Evolutionary conservation across 306 rosid genomes (phyloP), one percentile per base, ranked within the genome.

Genomic region (Gleditsia sinensis): DNA sequence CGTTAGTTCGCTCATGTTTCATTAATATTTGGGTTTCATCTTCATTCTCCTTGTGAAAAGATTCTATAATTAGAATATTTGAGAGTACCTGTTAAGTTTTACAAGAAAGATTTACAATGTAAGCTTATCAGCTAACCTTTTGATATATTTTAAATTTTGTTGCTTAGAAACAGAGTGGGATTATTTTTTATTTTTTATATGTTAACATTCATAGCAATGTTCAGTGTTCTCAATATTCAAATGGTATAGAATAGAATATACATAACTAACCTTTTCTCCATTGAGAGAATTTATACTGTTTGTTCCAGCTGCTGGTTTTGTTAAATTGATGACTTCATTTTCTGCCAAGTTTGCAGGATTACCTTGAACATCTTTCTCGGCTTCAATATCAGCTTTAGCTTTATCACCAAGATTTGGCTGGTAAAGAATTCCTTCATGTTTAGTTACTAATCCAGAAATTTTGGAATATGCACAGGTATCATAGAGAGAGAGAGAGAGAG

Each of bases 31-130:
- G 43, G 4, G 45, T 25, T 19, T 46, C 43, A 46, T 19, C 74
- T 78, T 68, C 83, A 60, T 74, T 55, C 66, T 67, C 66, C 16
- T 3, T 69, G 3, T 33, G 32, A 39, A 77, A 53, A 37, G 85
- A 77, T 51, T 72, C 76, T 65, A 17, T n/a, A 34, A 50, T 59
- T 53, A 58, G 50, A 45, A 68, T 45, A 48, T 78, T 54, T 0
- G 67, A 70, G 11, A 54, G 54, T 16, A 70, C 76, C 85, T 75
- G 67, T 25, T 42, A 0, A 61, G 21, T 54, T 39, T 60, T 43
- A 12, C 42, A 45, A 53, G 55, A 56, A 63, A 19, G 2, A 56
- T 40, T 45, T 16, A 49, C 7, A 50, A 62, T 19, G 67, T 36
- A 32, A 67, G 9, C 45, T 49, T 53, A 25, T 23, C 69, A 63